A percentile compares a stretch with the other conserved stretches of the same genome.
Evolutionary conservation across 169 alveolate genomes (phyloP).

Genomic region (Miamiensis avidus): DNA sequence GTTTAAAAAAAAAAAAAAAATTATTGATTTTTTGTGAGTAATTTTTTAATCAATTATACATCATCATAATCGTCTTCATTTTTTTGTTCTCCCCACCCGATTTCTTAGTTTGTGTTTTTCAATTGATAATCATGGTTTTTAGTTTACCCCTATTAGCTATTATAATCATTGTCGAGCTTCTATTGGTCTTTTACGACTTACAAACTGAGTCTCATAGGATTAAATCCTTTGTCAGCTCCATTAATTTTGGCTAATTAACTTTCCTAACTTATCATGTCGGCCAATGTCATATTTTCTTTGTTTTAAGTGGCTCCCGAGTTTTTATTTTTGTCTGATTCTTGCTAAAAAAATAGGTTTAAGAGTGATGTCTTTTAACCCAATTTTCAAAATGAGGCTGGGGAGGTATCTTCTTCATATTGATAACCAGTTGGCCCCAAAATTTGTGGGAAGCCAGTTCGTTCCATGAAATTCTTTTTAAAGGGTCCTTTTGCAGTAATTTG

Average conservation of each 20-base stretch:
- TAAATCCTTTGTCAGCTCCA: constrained; percentile 44
- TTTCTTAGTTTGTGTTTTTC: constrained; percentile 63
- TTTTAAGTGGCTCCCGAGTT: no score
- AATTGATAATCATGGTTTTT: constrained; percentile 57
- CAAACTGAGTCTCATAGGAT: constrained; percentile 65
- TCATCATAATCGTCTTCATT: constrained; percentile 51
- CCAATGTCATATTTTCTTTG: neutral
- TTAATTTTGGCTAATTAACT: neutral
- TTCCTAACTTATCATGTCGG: neutral
- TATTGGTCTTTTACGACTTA: constrained; percentile 61
- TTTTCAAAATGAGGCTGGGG: constrained; percentile 68
- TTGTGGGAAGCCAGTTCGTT: constrained; percentile 76
- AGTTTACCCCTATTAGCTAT: neutral
- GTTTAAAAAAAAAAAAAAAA: neutral
- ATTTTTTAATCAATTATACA: constrained; percentile 8
- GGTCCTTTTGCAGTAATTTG: constrained; percentile 76
- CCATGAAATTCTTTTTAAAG: constrained; percentile 80
- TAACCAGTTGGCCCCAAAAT: constrained; percentile 60
- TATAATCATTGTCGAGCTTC: constrained; percentile 45
- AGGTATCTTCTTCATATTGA: constrained; percentile 50
- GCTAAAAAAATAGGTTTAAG: neutral
- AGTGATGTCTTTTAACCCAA: constrained; percentile 31
- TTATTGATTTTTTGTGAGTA: constrained; percentile 19
- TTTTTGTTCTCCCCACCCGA: constrained; percentile 69
- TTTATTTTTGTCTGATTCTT: no score